Percentiles rank a stretch among this genome's conserved stretches.
These are phyloP conservation scores for Ophiostoma quercus DNA, from an alignment of 2,329 filamentous ascomycete species.

Conservation along the genomic window DNA sequence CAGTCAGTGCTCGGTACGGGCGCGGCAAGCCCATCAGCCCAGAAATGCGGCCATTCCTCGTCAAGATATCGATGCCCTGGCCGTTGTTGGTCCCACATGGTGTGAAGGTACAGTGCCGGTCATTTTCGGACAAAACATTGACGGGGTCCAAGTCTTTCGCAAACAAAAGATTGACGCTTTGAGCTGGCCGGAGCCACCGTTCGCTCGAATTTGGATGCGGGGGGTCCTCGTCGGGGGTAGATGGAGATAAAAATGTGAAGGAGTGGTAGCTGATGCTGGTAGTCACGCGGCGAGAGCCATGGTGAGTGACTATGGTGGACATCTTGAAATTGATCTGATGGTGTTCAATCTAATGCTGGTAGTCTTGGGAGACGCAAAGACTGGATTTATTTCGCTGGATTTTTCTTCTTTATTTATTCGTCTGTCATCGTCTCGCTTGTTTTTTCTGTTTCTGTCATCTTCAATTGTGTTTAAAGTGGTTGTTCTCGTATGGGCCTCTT, in stretches of 20 bases:
- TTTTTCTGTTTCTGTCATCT: neutral
- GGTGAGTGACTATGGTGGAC: neutral
- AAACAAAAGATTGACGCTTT: neutral
- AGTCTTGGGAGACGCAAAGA: neutral
- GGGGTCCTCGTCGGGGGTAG: slow-evolving; percentile 16
- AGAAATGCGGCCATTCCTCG: slow-evolving; percentile 27
- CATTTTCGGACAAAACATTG: neutral
- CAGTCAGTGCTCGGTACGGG: slow-evolving; percentile 23
- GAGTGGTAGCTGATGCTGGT: slow-evolving; percentile 19
- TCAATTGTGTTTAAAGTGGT: neutral
- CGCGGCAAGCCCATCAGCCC: slow-evolving; percentile 27
- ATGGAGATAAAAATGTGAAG: slow-evolving; percentile 22
- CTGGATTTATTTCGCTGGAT: neutral
- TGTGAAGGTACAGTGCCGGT: neutral
- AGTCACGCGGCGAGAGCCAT: slow-evolving; percentile 18
- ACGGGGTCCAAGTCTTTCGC: neutral
- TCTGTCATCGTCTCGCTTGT: neutral
- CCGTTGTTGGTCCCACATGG: neutral
- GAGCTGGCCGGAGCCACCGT: neutral
- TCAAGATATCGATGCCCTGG: slow-evolving; percentile 19
- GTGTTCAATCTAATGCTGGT: neutral
- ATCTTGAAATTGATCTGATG: neutral
- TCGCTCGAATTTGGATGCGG: neutral
- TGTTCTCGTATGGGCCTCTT: neutral
- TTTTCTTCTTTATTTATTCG: neutral